A percentile compares a stretch with the other conserved stretches of the same genome.
These are phyloP conservation scores for Ramaria sp. DNA, from an alignment of 768 basidiomycete species.

Conservation along the genomic window DNA sequence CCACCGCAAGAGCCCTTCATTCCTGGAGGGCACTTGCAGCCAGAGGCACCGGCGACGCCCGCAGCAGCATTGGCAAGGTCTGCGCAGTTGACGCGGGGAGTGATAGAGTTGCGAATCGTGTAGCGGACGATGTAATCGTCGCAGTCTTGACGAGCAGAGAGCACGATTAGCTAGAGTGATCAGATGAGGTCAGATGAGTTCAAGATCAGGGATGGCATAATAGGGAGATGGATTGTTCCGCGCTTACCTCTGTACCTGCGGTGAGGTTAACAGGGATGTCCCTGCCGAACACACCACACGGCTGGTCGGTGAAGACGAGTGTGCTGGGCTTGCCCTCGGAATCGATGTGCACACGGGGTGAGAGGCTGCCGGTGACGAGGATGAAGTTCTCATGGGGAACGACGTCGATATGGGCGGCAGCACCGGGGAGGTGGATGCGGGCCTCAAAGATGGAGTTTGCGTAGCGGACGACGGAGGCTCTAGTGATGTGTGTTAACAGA, in stretches of 20 bases:
- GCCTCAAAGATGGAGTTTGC: background rate
- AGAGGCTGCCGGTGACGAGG: background rate
- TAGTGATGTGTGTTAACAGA: no score
- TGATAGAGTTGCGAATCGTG: background rate
- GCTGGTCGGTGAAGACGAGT: conserved; percentile 2
- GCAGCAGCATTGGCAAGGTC: no score
- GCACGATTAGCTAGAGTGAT: background rate
- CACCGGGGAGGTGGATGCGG: conserved; percentile 5
- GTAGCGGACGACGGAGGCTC: background rate
- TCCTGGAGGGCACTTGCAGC: no score
- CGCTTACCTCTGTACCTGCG: conserved; percentile 2
- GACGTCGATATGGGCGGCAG: background rate
- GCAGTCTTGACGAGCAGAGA: background rate
- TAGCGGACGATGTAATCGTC: conserved; percentile 5
- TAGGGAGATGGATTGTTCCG: background rate
- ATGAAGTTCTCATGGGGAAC: background rate
- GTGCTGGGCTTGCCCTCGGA: background rate
- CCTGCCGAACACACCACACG: background rate
- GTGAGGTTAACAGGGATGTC: background rate
- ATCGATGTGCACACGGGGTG: background rate
- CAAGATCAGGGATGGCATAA: no score
- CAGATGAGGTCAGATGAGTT: background rate
- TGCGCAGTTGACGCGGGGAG: no score
- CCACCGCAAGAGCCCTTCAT: no score
- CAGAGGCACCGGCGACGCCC: no score